Evolutionary conservation across 2,329 filamentous ascomycete species (phyloP), one percentile per base, ranked within the genome.

Genomic region (Cladosporium velox): DNA sequence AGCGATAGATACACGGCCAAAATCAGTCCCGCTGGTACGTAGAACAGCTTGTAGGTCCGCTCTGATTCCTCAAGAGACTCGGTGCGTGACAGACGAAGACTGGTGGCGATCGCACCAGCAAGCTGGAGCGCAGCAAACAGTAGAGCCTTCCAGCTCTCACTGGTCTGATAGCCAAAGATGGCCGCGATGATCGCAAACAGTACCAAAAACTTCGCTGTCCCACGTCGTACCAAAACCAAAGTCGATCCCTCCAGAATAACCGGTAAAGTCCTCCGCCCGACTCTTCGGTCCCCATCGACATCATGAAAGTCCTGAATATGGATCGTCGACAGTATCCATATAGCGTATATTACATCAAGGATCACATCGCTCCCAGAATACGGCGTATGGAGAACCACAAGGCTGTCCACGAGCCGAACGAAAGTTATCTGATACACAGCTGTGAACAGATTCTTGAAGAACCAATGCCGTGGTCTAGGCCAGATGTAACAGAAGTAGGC

Each of bases 81-180:
- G 1, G 28, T n/a, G 15, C n/a, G 59, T 24, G 24, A 24, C 1
- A 62, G 24, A 21, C 21, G 30, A 2, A 35, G 11, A 6, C 15
- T n/a, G 1, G 59, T 62, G 4, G 47, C 59, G 26, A 21, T 35
- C 3, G 28, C 59, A 26, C 59, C 59, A 11, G 35, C 14, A 21
- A 62, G 14, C 18, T 62, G 59, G 32, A 62, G 24, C 12, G 21
- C 26, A 15, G 59, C 47, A 11, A 62, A 35, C 24, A 62, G 11
- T 8, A n/a, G 12, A 28, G 38, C 15, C 18, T 7, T 11, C 21
- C 11, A 10, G 10, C 8, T 35, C 24, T 14, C 10, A 8, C 30
- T 32, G 51, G 8, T 24, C 11, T 4, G 26, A 21, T 14, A 35
- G n/a, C 47, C 44, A 4, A 34, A 11, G 4, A 28, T 10, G 5